A percentile compares a stretch with the other conserved stretches of the same genome.
These are phyloP conservation scores for Casuarina cunninghamiana DNA, from an alignment of 306 rosid species.

Conservation along the genomic window DNA sequence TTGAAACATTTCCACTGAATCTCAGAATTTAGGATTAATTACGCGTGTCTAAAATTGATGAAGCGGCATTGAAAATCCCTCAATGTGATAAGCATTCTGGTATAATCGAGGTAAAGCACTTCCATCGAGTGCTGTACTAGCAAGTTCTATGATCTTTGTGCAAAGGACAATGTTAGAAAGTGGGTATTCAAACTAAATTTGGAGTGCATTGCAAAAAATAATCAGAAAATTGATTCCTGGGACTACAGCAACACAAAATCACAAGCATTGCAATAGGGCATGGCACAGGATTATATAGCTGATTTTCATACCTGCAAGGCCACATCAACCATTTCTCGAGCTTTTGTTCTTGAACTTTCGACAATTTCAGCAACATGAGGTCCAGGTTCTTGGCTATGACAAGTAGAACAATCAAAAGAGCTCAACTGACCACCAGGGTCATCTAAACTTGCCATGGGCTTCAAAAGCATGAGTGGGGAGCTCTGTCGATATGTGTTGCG, in stretches of 20 bases:
- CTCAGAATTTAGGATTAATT: conserved; percentile 11
- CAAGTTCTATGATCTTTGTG: conserved; percentile 8
- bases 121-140: conserved; percentile 19
- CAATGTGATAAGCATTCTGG: conserved; percentile 20
- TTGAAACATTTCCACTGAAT: conserved; percentile 10
- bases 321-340: conserved; percentile 64
- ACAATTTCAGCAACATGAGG: conserved; percentile 79
- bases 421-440: conserved; percentile 60
- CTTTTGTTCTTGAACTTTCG: conserved; percentile 76
- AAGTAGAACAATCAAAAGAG: conserved; percentile 50
- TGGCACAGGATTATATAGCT: background rate
- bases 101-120: conserved; percentile 16
- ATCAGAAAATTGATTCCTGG: conserved; percentile 17
- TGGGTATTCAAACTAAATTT: conserved; percentile 11
- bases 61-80: conserved; percentile 7
- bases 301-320: conserved; percentile 68
- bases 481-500: conserved; percentile 77
- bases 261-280: conserved; percentile 18
- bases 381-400: conserved; percentile 56
- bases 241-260: background rate
- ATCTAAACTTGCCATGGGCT: conserved; percentile 47
- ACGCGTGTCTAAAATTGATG: conserved; percentile 9
- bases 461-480: conserved; percentile 46
- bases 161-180: conserved; percentile 13
- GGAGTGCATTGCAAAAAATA: background rate